phyloP scores from a whole-genome alignment of 352 stramenopile genomes.

The Phytophthora niederhauseri region DNA sequence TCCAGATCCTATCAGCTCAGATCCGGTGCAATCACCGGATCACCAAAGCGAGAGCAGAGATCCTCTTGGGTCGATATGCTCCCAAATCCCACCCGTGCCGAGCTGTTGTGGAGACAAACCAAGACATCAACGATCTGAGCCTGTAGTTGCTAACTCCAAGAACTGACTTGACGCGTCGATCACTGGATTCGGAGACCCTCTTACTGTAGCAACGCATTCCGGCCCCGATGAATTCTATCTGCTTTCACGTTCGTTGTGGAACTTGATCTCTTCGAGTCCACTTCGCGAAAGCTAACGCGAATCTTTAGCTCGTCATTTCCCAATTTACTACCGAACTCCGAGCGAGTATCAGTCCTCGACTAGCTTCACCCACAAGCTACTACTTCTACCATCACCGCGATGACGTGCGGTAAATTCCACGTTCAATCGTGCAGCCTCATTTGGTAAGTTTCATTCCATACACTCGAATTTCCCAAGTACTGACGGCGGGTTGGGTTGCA shows the following conservation, averaged over 20 bases:
- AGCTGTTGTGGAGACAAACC: neutral
- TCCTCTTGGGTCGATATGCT: neutral
- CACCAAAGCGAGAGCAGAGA: neutral
- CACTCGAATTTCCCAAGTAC: neutral
- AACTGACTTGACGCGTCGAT: neutral
- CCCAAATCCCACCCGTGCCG: neutral
- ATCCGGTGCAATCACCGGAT: neutral
- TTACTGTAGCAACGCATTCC: neutral
- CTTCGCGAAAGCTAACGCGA: neutral
- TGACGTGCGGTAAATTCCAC: constrained; percentile 28
- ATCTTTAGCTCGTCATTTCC: neutral
- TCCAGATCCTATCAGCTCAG: neutral
- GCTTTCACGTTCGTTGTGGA: neutral
- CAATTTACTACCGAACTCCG: constrained; percentile 2
- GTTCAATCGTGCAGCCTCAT: constrained; percentile 26
- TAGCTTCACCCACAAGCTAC: neutral
- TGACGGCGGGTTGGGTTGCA: neutral
- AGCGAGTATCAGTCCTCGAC: neutral
- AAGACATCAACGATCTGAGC: neutral
- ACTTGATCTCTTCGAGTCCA: neutral
- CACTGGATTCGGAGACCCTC: neutral
- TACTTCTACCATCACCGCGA: constrained; percentile 4
- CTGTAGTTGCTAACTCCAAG: neutral
- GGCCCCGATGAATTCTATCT: neutral
- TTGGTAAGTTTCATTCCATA: constrained; percentile 20